Conservation (phyloP, 1,139 yeast genomes). For the Suhomyces anneliseae region DNA sequence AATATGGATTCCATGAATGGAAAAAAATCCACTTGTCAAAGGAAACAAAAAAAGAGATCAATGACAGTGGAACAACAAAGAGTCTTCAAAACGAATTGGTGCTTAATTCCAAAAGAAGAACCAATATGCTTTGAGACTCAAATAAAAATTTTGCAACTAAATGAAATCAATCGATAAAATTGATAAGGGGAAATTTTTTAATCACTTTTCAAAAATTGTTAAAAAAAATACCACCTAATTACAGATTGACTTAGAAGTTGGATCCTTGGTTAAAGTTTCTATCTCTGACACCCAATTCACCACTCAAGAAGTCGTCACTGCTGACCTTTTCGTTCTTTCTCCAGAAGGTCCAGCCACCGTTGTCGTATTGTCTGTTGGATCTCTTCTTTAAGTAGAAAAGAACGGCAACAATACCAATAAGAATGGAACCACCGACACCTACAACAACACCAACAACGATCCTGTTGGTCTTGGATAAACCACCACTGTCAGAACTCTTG, state of each 20-base stretch:
- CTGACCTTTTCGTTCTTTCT: conserved; percentile 48
- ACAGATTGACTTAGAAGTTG: conserved; percentile 36
- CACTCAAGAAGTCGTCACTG: conserved; percentile 59
- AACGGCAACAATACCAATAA: conserved; percentile 37
- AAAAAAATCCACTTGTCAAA: no score
- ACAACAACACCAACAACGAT: conserved; percentile 54
- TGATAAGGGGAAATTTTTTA: no score
- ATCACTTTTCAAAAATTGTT: no score
- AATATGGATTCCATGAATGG: no score
- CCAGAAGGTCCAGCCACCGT: conserved; percentile 54
- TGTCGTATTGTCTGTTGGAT: conserved; percentile 28
- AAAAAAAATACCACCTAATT: no score
- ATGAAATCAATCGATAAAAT: no score
- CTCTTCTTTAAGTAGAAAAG: conserved; percentile 39
- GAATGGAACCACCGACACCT: conserved; percentile 49
- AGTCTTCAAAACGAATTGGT: no score
- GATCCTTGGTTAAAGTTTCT: conserved; percentile 48
- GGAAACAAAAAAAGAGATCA: no score
- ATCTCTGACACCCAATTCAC: conserved; percentile 55
- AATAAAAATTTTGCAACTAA: no score
- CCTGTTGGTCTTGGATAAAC: conserved; percentile 45
- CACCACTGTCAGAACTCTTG: conserved; percentile 18
- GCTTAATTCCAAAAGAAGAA: no score
- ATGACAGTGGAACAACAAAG: no score
- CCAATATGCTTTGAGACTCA: no score